phyloP scores from a whole-genome alignment of 176 grass and related monocot genomes.

The Secale cereale region DNA sequence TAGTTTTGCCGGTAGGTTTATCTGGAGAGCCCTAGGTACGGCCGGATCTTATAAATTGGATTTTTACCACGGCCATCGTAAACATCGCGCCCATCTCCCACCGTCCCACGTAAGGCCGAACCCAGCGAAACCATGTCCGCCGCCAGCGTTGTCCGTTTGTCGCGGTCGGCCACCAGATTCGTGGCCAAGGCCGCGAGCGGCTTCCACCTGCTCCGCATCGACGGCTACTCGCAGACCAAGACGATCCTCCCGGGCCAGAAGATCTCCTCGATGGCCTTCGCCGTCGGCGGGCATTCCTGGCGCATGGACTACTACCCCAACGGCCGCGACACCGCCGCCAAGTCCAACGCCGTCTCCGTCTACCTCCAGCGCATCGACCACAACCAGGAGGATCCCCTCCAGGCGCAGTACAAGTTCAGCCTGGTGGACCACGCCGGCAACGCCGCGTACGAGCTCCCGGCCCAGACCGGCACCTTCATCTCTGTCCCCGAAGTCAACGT shows the following conservation, averaged over 20 bases:
- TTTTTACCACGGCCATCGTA: background rate
- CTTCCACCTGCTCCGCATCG: background rate
- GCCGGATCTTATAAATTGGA: background rate
- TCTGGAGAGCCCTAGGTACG: background rate
- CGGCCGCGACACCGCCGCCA: background rate
- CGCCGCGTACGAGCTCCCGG: background rate
- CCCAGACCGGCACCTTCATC: background rate
- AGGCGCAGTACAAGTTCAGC: background rate
- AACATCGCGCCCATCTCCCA: background rate
- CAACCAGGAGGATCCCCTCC: background rate
- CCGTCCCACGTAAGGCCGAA: too few species aligned
- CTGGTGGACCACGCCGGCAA: background rate
- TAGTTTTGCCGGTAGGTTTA: background rate
- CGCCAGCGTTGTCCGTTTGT: background rate
- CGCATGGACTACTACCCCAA: background rate
- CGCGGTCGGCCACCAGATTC: background rate
- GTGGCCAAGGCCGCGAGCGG: background rate
- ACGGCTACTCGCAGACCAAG: conserved; percentile 2
- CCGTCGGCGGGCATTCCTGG: background rate
- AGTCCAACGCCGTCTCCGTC: background rate
- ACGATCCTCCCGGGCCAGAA: background rate
- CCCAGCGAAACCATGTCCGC: background rate
- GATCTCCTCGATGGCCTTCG: background rate
- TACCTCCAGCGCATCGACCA: background rate
- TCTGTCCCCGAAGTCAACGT: background rate